A percentile compares a stretch with the other conserved stretches of the same genome.
These are phyloP conservation scores for Saturnispora sanitii DNA, from an alignment of 805 yeast genomes.

Conservation along the genomic window DNA sequence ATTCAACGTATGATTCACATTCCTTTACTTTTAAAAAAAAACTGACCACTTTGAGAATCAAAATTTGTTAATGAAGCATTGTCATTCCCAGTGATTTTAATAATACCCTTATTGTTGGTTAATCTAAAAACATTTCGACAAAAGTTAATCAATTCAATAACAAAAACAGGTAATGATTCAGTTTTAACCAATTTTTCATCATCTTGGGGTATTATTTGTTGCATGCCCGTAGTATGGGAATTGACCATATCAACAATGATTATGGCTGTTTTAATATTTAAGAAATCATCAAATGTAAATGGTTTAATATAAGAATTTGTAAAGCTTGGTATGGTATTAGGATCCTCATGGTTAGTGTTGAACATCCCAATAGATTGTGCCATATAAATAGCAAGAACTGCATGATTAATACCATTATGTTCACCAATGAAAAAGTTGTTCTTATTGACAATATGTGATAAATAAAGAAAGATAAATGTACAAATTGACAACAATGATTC, in stretches of 20 bases:
- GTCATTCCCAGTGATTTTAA: background rate
- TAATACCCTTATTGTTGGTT: background rate
- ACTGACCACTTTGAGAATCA: background rate
- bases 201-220: slow-evolving; percentile 11
- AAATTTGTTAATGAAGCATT: background rate
- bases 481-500: slow-evolving; percentile 16
- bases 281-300: slow-evolving; percentile 1
- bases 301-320: background rate
- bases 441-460: slow-evolving; percentile 14
- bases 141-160: slow-evolving; percentile 7
- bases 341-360: too few species aligned
- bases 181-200: slow-evolving; percentile 10
- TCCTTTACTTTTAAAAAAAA: slow-evolving; percentile 8
- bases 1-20: slow-evolving; percentile 16
- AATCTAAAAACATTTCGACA: slow-evolving; percentile 12
- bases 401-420: slow-evolving; percentile 14
- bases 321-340: too few species aligned
- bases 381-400: slow-evolving; percentile 16
- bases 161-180: background rate
- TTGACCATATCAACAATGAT: slow-evolving; percentile 18
- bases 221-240: slow-evolving; percentile 18
- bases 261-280: slow-evolving; percentile 14
- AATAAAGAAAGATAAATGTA: slow-evolving; percentile 14
- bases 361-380: slow-evolving; percentile 16
- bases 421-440: slow-evolving; percentile 15